These are phyloP conservation scores for Colletotrichum lupini DNA, from an alignment of 2,329 filamentous ascomycete species.

Conservation along the genomic window DNA sequence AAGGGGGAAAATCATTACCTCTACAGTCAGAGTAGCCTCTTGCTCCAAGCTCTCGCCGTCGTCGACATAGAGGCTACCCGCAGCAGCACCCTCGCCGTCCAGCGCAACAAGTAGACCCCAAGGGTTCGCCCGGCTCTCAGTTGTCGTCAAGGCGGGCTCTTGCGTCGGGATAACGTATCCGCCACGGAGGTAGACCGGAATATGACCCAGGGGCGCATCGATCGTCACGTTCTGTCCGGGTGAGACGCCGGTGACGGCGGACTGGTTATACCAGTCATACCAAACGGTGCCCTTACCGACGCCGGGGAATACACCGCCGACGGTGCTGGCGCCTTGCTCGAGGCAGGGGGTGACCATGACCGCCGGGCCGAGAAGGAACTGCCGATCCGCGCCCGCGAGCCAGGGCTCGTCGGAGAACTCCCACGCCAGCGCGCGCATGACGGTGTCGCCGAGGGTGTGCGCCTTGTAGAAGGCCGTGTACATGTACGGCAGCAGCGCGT, in stretches of 20 bases:
- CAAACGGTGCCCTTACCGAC: constrained; percentile 60
- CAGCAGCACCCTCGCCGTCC: constrained; percentile 63
- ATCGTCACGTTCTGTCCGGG: constrained; percentile 48
- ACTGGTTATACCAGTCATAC: constrained; percentile 85
- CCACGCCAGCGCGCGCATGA: constrained; percentile 80
- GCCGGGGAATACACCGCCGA: constrained; percentile 78
- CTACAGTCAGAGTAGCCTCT: constrained; percentile 62
- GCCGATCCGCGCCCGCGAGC: constrained; percentile 73
- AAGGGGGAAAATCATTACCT: constrained; percentile 41
- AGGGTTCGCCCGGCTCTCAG: constrained; percentile 68
- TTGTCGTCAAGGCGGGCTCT: constrained; percentile 74
- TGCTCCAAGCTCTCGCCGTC: constrained; percentile 74
- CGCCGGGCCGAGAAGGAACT: constrained; percentile 77
- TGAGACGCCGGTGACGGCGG: constrained; percentile 54
- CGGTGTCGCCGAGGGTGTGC: constrained; percentile 73
- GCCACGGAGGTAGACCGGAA: constrained; percentile 78
- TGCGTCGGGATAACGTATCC: constrained; percentile 76
- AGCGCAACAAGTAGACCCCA: constrained; percentile 77
- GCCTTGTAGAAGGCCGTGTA: constrained; percentile 79
- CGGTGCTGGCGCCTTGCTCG: constrained; percentile 68
- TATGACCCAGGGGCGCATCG: constrained; percentile 54
- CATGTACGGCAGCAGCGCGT: constrained; percentile 77
- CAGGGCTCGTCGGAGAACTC: constrained; percentile 79
- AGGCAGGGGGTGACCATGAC: constrained; percentile 77
- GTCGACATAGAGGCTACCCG: constrained; percentile 76